These are phyloP conservation scores for Alternaria incomplexa DNA, from an alignment of 2,329 filamentous ascomycete genomes.

Conservation along the genomic window DNA sequence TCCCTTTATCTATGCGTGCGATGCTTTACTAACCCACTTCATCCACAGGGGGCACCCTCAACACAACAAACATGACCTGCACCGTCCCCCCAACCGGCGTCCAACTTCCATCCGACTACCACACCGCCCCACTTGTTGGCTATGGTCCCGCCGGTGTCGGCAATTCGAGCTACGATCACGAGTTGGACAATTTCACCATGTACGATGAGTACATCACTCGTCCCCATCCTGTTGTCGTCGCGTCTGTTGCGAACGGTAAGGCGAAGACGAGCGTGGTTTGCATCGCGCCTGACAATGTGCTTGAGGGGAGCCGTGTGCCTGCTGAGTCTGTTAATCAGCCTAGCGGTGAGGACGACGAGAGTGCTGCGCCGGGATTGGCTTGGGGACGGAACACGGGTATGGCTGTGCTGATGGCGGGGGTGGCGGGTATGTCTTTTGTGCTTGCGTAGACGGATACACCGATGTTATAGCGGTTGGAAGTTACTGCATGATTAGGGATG, in stretches of 20 bases:
- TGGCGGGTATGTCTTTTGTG: neutral
- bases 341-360: neutral
- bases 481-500: neutral
- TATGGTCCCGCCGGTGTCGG: neutral
- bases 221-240: neutral
- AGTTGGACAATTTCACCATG: neutral
- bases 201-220: neutral
- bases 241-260: neutral
- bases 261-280: neutral
- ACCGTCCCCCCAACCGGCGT: neutral
- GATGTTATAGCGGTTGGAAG: neutral
- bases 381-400: neutral
- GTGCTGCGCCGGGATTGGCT: neutral
- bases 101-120: neutral
- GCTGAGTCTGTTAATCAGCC: neutral
- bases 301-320: neutral
- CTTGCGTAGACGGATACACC: neutral
- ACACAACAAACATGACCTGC: neutral
- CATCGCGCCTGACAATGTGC: neutral
- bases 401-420: neutral
- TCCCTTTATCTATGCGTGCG: neutral
- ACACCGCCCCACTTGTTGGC: neutral
- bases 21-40: neutral
- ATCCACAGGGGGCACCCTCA: neutral
- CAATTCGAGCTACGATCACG: neutral